A percentile compares a stretch with the other conserved stretches of the same genome.
phyloP scores from a whole-genome alignment of 345 rosid genomes.

The Murraya paniculata region DNA sequence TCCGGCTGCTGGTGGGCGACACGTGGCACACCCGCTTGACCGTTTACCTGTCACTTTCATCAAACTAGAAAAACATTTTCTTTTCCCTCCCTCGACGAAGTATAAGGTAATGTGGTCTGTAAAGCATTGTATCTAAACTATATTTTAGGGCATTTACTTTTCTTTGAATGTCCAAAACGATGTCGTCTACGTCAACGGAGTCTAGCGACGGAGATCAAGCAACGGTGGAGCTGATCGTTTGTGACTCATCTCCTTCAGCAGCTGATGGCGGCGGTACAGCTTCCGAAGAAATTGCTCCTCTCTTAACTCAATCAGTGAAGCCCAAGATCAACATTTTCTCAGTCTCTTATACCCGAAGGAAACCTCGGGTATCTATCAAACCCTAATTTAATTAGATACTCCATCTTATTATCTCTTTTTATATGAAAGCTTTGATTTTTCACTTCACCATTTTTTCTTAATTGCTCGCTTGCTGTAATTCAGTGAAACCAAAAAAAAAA shows the following conservation, averaged over 20 bases:
- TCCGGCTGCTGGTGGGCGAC: not conserved
- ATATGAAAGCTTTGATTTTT: not conserved
- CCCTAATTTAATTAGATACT: not conserved
- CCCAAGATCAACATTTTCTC: slow-evolving; percentile 84
- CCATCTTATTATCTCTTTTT: not conserved
- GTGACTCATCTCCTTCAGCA: slow-evolving; percentile 41
- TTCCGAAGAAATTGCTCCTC: slow-evolving; percentile 70
- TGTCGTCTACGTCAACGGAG: slow-evolving; percentile 11
- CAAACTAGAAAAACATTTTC: not conserved
- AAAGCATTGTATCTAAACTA: not conserved
- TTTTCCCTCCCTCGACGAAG: not conserved
- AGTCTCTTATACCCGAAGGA: slow-evolving; percentile 58
- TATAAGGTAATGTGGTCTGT: not conserved
- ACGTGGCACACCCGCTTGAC: slow-evolving; percentile 1
- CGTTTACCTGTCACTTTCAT: slow-evolving; percentile 10
- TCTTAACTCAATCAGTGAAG: slow-evolving; percentile 49
- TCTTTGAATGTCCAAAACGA: not conserved
- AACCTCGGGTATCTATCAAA: slow-evolving; percentile 50
- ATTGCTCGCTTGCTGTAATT: not conserved
- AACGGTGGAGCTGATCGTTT: slow-evolving; percentile 63
- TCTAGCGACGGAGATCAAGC: slow-evolving; percentile 28
- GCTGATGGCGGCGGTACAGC: slow-evolving; percentile 16
- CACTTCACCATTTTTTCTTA: not conserved
- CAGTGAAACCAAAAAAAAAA: not conserved
- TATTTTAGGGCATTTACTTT: not conserved